These are phyloP conservation scores for Schoenoplectus triqueter DNA, from an alignment of 202 grass and related monocot genomes.

Conservation along the genomic window DNA sequence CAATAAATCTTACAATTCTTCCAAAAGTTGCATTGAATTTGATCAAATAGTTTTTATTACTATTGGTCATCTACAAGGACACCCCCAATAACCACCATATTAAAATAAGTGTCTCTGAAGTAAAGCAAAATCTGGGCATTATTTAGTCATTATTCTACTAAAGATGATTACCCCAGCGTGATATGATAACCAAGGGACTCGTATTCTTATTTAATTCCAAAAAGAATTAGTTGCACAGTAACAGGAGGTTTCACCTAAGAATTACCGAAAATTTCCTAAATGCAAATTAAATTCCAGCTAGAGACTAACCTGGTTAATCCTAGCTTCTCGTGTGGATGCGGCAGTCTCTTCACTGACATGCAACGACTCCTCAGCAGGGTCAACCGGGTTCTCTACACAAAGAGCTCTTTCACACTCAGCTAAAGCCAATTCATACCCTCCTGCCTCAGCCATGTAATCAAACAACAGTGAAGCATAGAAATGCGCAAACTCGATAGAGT, in stretches of 20 bases:
- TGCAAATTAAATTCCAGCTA: constrained; percentile 15
- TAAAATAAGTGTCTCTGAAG: background rate
- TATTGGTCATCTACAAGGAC: background rate
- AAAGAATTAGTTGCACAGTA: background rate
- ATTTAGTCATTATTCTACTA: background rate
- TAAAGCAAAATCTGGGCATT: background rate
- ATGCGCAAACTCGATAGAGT: constrained; percentile 79
- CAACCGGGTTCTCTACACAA: constrained; percentile 50
- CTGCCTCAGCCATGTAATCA: constrained; percentile 54
- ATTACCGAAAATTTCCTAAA: background rate
- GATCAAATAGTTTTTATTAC: background rate
- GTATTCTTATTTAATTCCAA: background rate
- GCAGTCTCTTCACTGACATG: constrained; percentile 38
- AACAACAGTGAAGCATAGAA: constrained; percentile 81
- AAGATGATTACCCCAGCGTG: background rate
- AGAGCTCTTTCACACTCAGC: constrained; percentile 81
- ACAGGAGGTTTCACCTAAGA: background rate
- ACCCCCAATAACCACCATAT: background rate
- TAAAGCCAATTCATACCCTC: constrained; percentile 67
- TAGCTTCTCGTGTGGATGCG: constrained; percentile 8
- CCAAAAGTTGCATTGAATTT: background rate
- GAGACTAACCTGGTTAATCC: constrained; percentile 31
- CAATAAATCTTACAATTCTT: constrained; percentile 7
- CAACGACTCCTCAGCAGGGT: constrained; percentile 69
- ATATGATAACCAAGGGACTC: background rate